These are phyloP conservation scores for Panaeolus papilionaceus DNA, from an alignment of 768 basidiomycete genomes.

Conservation along the genomic window DNA sequence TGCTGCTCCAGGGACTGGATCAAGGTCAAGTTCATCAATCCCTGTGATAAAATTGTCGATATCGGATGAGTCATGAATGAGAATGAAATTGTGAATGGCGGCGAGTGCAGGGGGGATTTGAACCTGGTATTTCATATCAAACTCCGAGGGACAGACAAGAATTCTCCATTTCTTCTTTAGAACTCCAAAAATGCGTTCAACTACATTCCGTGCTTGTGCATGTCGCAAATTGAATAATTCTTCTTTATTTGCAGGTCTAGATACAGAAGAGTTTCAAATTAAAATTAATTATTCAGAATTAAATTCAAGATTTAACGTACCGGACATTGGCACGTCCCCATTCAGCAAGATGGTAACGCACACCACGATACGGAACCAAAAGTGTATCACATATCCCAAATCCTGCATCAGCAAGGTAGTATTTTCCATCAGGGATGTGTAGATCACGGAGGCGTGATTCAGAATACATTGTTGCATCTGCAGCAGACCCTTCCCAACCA, in stretches of 20 bases:
- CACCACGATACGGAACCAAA: conserved; percentile 43
- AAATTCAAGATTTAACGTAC: no score
- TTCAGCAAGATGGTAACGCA: conserved; percentile 37
- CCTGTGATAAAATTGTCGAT: no score
- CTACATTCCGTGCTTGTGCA: conserved; percentile 42
- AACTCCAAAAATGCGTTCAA: conserved; percentile 47
- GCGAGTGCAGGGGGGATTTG: no score
- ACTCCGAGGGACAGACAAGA: neutral
- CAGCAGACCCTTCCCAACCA: conserved; percentile 40
- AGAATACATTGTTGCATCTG: conserved; percentile 39
- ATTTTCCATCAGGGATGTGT: conserved; percentile 36
- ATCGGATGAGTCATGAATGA: no score
- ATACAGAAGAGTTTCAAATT: conserved; percentile 36
- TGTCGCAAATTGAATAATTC: conserved; percentile 51
- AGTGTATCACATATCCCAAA: conserved; percentile 36
- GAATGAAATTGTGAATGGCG: no score
- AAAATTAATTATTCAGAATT: conserved; percentile 23
- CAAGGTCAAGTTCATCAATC: no score
- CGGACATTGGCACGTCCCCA: no score
- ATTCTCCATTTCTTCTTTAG: conserved; percentile 34
- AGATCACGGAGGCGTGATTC: conserved; percentile 35
- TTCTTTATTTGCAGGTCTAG: conserved; percentile 40
- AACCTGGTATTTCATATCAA: no score
- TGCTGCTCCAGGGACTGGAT: no score
- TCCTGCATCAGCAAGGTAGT: conserved; percentile 29